These are phyloP conservation scores for Paecilomyces sp. DNA, from an alignment of 2,329 filamentous ascomycete species.

Conservation along the genomic window DNA sequence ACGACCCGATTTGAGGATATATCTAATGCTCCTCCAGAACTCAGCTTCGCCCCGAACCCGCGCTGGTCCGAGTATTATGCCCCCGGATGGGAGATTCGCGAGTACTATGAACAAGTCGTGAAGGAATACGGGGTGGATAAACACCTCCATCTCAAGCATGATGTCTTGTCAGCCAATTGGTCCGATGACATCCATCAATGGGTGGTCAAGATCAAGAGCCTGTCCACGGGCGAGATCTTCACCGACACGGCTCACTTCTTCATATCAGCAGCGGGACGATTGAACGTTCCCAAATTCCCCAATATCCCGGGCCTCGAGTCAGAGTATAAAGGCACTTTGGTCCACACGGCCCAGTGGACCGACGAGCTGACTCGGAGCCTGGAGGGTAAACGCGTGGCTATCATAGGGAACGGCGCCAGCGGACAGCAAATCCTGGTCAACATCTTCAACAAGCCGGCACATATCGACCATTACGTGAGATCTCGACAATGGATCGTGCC, in stretches of 20 bases:
- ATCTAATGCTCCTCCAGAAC: not conserved
- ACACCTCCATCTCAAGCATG: not conserved
- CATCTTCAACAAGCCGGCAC: not conserved
- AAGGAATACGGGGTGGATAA: not conserved
- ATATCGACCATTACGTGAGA: constrained; percentile 4
- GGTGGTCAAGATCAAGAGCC: constrained; percentile 1
- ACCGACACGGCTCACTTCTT: constrained; percentile 3
- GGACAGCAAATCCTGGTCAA: constrained; percentile 2
- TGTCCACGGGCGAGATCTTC: not conserved
- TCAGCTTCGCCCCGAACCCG: constrained; percentile 2
- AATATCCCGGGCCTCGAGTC: constrained; percentile 1
- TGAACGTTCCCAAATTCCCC: constrained; percentile 2
- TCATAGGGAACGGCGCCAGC: constrained; percentile 3
- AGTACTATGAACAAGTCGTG: constrained; percentile 1
- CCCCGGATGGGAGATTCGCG: not conserved
- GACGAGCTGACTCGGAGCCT: constrained; percentile 1
- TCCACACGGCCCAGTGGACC: constrained; percentile 3
- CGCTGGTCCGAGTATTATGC: constrained; percentile 5
- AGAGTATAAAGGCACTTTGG: constrained; percentile 1
- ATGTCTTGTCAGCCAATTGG: constrained; percentile 1
- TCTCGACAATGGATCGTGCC: constrained; percentile 2
- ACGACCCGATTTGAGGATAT: too few relatives aligned
- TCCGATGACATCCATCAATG: not conserved
- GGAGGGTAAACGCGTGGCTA: constrained; percentile 1
- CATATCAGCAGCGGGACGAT: constrained; percentile 1